Percentiles rank a stretch among this genome's conserved stretches.
These are phyloP conservation scores for Paspalum notatum DNA, from an alignment of 176 grass and related monocot species.

Conservation along the genomic window DNA sequence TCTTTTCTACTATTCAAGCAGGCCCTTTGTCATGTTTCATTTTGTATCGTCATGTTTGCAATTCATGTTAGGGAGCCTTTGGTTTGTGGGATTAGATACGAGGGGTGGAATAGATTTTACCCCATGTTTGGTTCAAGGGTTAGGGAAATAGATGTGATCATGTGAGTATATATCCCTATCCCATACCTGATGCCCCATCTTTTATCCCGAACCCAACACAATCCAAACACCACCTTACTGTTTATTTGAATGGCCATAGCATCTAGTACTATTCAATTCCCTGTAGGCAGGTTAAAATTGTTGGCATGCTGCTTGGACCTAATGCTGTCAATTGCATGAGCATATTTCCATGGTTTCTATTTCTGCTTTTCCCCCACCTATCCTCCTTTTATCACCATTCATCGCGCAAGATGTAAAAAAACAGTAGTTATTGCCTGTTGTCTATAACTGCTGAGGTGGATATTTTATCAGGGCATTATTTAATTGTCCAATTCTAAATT, in stretches of 20 bases:
- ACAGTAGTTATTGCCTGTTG: background rate
- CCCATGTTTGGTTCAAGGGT: too few species aligned
- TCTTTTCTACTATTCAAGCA: background rate
- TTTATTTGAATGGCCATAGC: background rate
- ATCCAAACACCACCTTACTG: background rate
- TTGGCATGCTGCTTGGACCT: background rate
- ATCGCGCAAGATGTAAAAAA: background rate
- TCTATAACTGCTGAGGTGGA: background rate
- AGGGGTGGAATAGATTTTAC: too few species aligned
- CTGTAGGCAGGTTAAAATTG: constrained; percentile 4
- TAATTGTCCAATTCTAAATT: constrained; percentile 7
- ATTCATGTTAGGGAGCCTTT: too few species aligned
- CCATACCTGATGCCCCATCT: background rate
- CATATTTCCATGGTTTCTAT: background rate
- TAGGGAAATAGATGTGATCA: too few species aligned
- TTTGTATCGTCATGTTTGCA: too few species aligned
- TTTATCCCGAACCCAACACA: background rate
- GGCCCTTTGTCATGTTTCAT: too few species aligned
- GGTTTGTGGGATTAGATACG: too few species aligned
- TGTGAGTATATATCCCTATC: too few species aligned
- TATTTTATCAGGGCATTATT: constrained; percentile 7
- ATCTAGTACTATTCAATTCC: background rate
- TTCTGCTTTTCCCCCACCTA: background rate
- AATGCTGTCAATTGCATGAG: constrained; percentile 2
- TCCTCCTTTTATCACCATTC: constrained; percentile 15